phyloP scores from a whole-genome alignment of 306 rosid genomes.

The Medicago truncatula region DNA sequence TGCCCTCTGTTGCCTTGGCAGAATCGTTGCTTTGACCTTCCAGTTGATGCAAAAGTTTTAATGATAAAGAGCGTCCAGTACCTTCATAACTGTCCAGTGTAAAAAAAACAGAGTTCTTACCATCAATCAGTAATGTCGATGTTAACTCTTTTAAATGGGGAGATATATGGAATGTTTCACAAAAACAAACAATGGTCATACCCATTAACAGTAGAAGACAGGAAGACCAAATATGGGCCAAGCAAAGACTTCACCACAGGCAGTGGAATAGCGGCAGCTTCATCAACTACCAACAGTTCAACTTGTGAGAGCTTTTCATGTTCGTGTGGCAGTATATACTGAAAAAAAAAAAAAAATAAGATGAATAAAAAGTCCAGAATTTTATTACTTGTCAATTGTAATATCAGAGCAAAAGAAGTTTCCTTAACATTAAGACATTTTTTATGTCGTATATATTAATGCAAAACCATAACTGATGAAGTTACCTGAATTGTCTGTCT shows the following conservation, averaged over 20 bases:
- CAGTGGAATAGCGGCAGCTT: slow-evolving; percentile 94
- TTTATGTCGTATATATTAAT: slow-evolving; percentile 1
- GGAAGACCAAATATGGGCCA: slow-evolving; percentile 88
- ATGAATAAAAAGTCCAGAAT: slow-evolving; percentile 16
- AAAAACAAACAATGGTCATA: slow-evolving; percentile 34
- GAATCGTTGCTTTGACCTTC: slow-evolving; percentile 70
- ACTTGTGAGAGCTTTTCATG: slow-evolving; percentile 93
- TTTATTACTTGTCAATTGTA: slow-evolving; percentile 13
- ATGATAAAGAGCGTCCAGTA: slow-evolving; percentile 85
- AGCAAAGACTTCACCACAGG: slow-evolving; percentile 85
- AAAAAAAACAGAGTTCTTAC: background rate
- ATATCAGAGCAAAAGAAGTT: slow-evolving; percentile 12
- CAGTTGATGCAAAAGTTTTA: slow-evolving; percentile 85
- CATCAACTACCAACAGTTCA: slow-evolving; percentile 85
- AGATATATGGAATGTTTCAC: background rate
- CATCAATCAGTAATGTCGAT: background rate
- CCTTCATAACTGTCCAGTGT: slow-evolving; percentile 78
- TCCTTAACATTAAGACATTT: slow-evolving; percentile 16
- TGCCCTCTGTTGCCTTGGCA: slow-evolving; percentile 53
- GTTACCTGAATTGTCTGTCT: slow-evolving; percentile 88
- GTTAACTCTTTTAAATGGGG: background rate
- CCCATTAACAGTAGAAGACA: slow-evolving; percentile 93
- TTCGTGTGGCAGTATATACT: slow-evolving; percentile 88
- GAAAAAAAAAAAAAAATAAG: slow-evolving; percentile 45
- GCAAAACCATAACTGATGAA: slow-evolving; percentile 15